Evolutionary conservation across 2,329 filamentous ascomycete genomes (phyloP).

Genomic region (Sarocladium strictum): DNA sequence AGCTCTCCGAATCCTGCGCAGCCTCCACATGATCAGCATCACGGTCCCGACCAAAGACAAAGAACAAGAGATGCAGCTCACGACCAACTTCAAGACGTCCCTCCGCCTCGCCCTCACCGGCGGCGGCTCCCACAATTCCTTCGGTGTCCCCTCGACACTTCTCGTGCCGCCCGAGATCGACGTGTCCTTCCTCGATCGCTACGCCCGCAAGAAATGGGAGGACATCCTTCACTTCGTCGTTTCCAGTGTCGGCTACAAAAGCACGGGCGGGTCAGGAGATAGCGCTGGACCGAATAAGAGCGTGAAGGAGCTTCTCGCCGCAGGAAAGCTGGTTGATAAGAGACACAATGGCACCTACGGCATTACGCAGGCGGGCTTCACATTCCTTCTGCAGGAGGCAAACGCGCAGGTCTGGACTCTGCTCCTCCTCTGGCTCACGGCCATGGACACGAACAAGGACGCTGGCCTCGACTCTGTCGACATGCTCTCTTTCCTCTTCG

Average conservation of each 20-base stretch:
- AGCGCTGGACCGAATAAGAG: constrained; percentile 58
- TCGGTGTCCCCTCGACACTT: constrained; percentile 75
- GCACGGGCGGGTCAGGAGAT: constrained; percentile 29
- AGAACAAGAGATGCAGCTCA: constrained; percentile 68
- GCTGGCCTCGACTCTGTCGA: constrained; percentile 82
- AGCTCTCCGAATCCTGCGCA: constrained; percentile 71
- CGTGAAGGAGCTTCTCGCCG: constrained; percentile 78
- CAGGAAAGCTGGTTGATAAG: constrained; percentile 72
- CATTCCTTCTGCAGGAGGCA: constrained; percentile 87
- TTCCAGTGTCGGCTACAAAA: constrained; percentile 57
- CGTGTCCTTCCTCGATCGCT: constrained; percentile 70
- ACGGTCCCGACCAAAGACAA: constrained; percentile 51
- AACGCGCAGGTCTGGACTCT: constrained; percentile 98
- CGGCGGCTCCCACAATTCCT: constrained; percentile 77
- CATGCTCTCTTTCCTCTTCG: constrained; percentile 92
- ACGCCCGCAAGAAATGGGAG: constrained; percentile 88
- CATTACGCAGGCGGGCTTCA: constrained; percentile 92
- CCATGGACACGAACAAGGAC: constrained; percentile 53
- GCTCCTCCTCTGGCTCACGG: constrained; percentile 86
- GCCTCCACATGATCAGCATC: constrained; percentile 79
- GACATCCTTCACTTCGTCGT: constrained; percentile 95
- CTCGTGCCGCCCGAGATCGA: constrained; percentile 59
- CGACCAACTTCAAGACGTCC: constrained; percentile 75
- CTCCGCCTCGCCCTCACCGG: constrained; percentile 84
- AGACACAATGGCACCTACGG: constrained; percentile 58